A percentile compares a stretch with the other conserved stretches of the same genome.
Conservation (phyloP, 495 filamentous ascomycete genomes). For the Evernia prunastri region DNA sequence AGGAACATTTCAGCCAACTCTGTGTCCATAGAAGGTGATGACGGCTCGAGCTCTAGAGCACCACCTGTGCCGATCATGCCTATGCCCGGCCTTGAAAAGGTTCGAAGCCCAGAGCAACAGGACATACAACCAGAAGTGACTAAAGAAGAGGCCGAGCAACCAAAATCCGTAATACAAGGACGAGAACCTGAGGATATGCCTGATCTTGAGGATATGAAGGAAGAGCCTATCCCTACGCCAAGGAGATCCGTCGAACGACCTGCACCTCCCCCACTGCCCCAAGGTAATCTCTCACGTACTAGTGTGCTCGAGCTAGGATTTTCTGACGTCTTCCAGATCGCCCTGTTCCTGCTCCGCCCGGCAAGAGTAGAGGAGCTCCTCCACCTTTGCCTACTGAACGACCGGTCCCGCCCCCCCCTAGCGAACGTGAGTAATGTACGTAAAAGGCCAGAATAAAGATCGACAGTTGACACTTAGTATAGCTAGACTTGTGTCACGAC, state of each 20-base stretch:
- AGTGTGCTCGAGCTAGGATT: not conserved
- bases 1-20: constrained; percentile 50
- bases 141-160: constrained; percentile 40
- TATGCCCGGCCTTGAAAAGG: constrained; percentile 61
- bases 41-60: constrained; percentile 47
- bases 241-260: constrained; percentile 42
- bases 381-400: constrained; percentile 59
- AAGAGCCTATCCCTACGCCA: constrained; percentile 36
- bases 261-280: constrained; percentile 43
- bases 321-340: constrained; percentile 34
- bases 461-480: constrained; percentile 31
- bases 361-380: constrained; percentile 30
- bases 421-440: constrained; percentile 52
- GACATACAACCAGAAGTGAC: constrained; percentile 35
- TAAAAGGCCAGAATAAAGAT: constrained; percentile 20
- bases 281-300: constrained; percentile 40
- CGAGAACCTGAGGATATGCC: constrained; percentile 47
- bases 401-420: constrained; percentile 61
- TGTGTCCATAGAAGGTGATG: constrained; percentile 45
- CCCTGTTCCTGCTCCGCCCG: constrained; percentile 45
- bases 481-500: constrained; percentile 55
- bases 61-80: constrained; percentile 75
- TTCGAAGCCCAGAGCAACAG: constrained; percentile 39
- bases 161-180: constrained; percentile 35
- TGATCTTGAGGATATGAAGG: constrained; percentile 60